Evolutionary conservation across 2,329 filamentous ascomycete genomes (phyloP), one percentile per base, ranked within the genome.

Genomic region (Cadophora luteo-olivacea): DNA sequence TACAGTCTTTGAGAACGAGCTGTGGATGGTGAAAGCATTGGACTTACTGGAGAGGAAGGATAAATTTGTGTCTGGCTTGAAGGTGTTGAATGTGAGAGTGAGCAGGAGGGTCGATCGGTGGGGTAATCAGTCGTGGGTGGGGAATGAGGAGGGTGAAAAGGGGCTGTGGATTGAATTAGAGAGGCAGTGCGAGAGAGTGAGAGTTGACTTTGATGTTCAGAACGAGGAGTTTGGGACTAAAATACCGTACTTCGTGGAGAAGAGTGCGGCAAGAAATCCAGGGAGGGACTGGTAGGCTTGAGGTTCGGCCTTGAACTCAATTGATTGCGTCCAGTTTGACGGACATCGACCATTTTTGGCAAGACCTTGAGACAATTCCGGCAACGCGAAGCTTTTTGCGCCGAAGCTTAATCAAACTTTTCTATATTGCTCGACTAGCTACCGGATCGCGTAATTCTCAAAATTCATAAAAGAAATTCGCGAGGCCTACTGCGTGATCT

Each of bases 161-260:
- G 2, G 61, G 4, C 5, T 52, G 6, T 49, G 57, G 25, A 25
- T 14, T 8, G 19, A 25, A 12, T 58, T 68, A 8, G 62, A 54
- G 51, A 33, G 57, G 12, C 48, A n/a, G 51, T 68, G 65, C 49
- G n/a, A n/a, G 16, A 45, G 45, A 9, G 54, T 51, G 55, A 36
- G 64, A 8, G 36, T 65, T 16, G 32, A 49, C 7, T 57, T 71
- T 14, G 52, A 4, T 29, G 36, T 64, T 38, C 41, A 49, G 38
- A 9, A 24, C 49, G 45, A 29, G 22, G 51, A 64, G 36, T 49
- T 9, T 11, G 33, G 29, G 48, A 69, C 69, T 25, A 12, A 22
- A 22, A 63, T 65, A 12, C 64, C 67, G 48, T 69, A 55, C 25
- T 69, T 69, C 25, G 19, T 49, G n/a, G 69, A 65, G 49, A 67